A percentile compares a stretch with the other conserved stretches of the same genome.
Conservation (phyloP, 345 rosid species). For the Linum tenue region DNA sequence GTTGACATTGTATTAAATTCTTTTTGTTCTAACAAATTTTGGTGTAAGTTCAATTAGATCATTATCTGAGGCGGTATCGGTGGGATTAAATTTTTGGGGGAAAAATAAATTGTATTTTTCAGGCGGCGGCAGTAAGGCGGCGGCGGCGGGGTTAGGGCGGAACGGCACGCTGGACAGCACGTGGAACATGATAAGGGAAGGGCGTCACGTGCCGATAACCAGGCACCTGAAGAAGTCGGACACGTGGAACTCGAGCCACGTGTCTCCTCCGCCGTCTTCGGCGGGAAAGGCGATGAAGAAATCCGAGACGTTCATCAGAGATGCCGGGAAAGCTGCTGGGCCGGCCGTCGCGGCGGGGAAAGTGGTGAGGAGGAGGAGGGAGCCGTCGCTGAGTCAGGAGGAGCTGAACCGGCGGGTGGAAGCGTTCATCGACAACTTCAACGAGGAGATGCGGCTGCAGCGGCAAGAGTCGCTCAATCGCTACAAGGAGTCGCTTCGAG, state of each 20-base stretch:
- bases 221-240: conserved; percentile 46
- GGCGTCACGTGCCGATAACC: conserved; percentile 66
- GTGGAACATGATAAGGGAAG: conserved; percentile 88
- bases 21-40: no score
- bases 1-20: no score
- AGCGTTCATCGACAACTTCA: conserved; percentile 79
- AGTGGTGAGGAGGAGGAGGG: neutral
- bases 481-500: conserved; percentile 34
- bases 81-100: no score
- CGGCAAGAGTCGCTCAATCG: conserved; percentile 49
- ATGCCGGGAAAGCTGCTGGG: neutral
- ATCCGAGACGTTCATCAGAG: conserved; percentile 4
- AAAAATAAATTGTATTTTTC: conserved; percentile 4
- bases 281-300: conserved; percentile 31
- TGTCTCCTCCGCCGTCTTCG: conserved; percentile 2
- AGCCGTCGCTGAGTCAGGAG: conserved; percentile 45
- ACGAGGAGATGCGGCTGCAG: conserved; percentile 72
- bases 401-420: conserved; percentile 90
- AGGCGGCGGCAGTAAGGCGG: conserved; percentile 6
- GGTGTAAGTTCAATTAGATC: no score
- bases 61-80: no score
- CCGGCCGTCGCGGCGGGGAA: neutral
- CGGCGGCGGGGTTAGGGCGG: conserved; percentile 33
- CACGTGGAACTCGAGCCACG: conserved; percentile 37
- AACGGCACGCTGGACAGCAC: conserved; percentile 81